Percentiles rank a stretch among this genome's conserved stretches.
Conservation (phyloP, 2,329 filamentous ascomycete genomes). For the Grosmannia huntii region DNA sequence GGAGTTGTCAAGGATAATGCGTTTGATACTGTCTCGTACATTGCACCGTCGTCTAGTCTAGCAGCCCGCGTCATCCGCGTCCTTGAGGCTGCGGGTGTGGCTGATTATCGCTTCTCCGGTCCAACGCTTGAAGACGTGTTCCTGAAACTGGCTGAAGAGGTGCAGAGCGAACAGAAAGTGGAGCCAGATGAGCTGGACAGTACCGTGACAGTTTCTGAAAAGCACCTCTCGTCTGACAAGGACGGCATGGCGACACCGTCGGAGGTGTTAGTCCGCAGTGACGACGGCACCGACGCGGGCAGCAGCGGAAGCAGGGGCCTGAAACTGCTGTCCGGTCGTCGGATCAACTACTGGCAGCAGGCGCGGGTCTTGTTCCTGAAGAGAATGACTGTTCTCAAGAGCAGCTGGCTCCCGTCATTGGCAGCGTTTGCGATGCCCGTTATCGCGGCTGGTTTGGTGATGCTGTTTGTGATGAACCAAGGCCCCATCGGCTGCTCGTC, state of each 20-base stretch:
- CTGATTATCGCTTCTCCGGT: slow-evolving; percentile 73
- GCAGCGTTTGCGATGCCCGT: slow-evolving; percentile 68
- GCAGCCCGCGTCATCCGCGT: slow-evolving; percentile 59
- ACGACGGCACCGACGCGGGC: background rate
- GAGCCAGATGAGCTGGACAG: background rate
- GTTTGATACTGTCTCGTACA: slow-evolving; percentile 62
- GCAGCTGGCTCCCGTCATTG: slow-evolving; percentile 65
- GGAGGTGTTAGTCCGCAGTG: background rate
- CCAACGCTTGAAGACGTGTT: slow-evolving; percentile 93
- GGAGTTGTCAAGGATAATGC: slow-evolving; percentile 44
- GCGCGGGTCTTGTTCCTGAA: slow-evolving; percentile 65
- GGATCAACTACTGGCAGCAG: slow-evolving; percentile 58
- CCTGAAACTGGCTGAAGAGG: slow-evolving; percentile 70
- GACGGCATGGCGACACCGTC: background rate
- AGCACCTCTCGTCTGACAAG: background rate
- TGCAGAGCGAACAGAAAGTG: slow-evolving; percentile 36
- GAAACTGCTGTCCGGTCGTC: slow-evolving; percentile 53
- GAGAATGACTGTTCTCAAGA: slow-evolving; percentile 60
- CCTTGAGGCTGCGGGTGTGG: slow-evolving; percentile 53
- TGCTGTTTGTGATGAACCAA: slow-evolving; percentile 56
- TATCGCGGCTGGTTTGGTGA: slow-evolving; percentile 65
- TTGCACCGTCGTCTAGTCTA: slow-evolving; percentile 53
- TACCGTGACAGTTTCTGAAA: background rate
- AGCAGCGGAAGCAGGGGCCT: slow-evolving; percentile 20
- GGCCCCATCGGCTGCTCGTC: slow-evolving; percentile 38